Evolutionary conservation across 1,284 basidiomycete species (phyloP).

Genomic region (Inonotus obliquus): DNA sequence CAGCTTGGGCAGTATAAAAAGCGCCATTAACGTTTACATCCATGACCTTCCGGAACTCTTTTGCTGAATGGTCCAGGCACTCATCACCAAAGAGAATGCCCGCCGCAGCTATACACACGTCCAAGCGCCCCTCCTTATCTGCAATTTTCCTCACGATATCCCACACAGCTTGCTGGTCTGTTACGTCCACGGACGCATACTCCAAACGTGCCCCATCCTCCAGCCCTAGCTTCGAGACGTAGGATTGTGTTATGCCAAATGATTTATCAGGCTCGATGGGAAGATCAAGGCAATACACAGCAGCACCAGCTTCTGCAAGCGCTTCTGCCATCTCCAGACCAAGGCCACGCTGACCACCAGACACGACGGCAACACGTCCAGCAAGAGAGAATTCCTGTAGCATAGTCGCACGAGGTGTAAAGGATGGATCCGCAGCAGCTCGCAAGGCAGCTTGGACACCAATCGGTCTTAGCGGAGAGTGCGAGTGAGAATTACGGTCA

Average conservation of each 20-base stretch:
- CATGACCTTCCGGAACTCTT: conserved; percentile 61
- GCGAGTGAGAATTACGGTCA: background rate
- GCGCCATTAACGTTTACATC: conserved; percentile 76
- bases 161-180: conserved; percentile 57
- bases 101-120: conserved; percentile 73
- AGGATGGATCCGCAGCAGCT: conserved; percentile 31
- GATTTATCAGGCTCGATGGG: conserved; percentile 60
- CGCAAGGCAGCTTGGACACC: conserved; percentile 58
- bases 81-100: conserved; percentile 64
- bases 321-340: conserved; percentile 81
- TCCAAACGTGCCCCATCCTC: conserved; percentile 45
- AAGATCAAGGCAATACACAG: conserved; percentile 75
- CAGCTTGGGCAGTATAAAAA: conserved; percentile 74
- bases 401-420: conserved; percentile 43
- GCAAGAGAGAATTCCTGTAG: conserved; percentile 67
- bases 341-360: conserved; percentile 76
- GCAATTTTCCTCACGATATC: conserved; percentile 55
- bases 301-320: conserved; percentile 73
- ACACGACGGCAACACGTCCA: conserved; percentile 71
- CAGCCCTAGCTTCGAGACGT: conserved; percentile 41
- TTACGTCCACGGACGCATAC: conserved; percentile 63
- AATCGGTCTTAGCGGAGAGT: conserved; percentile 51
- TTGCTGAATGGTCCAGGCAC: conserved; percentile 65
- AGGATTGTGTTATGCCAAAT: conserved; percentile 54
- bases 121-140: conserved; percentile 59